phyloP scores from a whole-genome alignment of 257 asterid species.

The Penstemon newberryi region DNA sequence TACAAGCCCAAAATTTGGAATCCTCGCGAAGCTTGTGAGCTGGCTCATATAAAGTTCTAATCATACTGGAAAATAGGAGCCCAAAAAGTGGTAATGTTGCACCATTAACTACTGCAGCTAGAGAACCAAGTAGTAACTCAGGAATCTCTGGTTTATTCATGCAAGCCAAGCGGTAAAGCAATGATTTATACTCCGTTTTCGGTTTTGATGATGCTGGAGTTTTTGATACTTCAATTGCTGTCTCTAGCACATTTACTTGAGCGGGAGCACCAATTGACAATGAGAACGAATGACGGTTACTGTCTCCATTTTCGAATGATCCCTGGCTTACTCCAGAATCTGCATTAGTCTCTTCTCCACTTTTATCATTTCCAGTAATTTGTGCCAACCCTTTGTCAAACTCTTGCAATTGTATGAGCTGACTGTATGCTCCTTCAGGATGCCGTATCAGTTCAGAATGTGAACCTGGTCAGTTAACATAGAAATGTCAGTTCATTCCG shows the following conservation, averaged over 20 bases:
- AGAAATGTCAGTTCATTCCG: background rate
- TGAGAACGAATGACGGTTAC: slow-evolving; percentile 29
- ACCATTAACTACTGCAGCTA: slow-evolving; percentile 56
- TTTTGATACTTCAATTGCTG: background rate
- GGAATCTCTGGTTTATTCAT: slow-evolving; percentile 50
- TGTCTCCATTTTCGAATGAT: slow-evolving; percentile 34
- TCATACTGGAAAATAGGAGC: slow-evolving; percentile 41
- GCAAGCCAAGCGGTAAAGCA: slow-evolving; percentile 48
- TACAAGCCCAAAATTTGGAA: slow-evolving; percentile 56
- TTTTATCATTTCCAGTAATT: slow-evolving; percentile 9
- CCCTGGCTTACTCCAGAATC: slow-evolving; percentile 27
- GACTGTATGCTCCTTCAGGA: slow-evolving; percentile 50
- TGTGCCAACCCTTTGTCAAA: slow-evolving; percentile 21
- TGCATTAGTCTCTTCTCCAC: slow-evolving; percentile 25
- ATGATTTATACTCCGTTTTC: slow-evolving; percentile 5
- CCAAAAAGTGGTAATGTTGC: slow-evolving; percentile 54
- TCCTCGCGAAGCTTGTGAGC: slow-evolving; percentile 43
- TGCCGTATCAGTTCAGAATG: slow-evolving; percentile 47
- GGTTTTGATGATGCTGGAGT: slow-evolving; percentile 19
- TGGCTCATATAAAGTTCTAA: slow-evolving; percentile 50
- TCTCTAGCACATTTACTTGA: slow-evolving; percentile 1
- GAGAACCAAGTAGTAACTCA: slow-evolving; percentile 44
- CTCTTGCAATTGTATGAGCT: slow-evolving; percentile 46
- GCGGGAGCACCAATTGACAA: slow-evolving; percentile 6
- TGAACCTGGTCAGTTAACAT: slow-evolving; percentile 35